Conservation (phyloP, 495 filamentous ascomycete species). For the Aspergillus homomorphus region DNA sequence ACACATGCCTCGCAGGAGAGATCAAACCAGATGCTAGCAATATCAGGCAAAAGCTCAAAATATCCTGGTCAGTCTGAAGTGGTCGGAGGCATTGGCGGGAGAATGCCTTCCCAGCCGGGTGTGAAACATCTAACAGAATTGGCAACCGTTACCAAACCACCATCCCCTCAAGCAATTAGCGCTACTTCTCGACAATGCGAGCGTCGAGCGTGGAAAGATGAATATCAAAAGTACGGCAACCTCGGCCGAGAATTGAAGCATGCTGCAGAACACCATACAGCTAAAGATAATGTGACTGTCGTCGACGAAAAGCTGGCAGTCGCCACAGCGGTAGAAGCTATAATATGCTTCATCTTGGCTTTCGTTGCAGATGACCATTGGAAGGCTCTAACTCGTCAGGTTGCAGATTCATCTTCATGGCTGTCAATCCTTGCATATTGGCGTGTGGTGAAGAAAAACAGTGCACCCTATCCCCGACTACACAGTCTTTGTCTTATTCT, state of each 20-base stretch:
- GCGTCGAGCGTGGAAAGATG: conserved; percentile 43
- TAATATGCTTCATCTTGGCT: conserved; percentile 49
- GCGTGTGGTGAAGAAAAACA: conserved; percentile 41
- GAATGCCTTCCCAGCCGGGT: conserved; percentile 25
- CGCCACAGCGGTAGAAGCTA: conserved; percentile 45
- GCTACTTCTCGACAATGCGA: conserved; percentile 33
- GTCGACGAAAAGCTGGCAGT: conserved; percentile 41
- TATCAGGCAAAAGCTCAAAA: conserved; percentile 34
- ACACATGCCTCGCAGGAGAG: conserved; percentile 25
- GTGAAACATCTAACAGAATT: conserved; percentile 29
- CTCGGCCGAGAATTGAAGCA: conserved; percentile 51
- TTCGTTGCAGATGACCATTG: conserved; percentile 47
- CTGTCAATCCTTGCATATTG: conserved; percentile 49
- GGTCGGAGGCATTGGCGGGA: conserved; percentile 30
- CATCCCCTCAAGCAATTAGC: conserved; percentile 28
- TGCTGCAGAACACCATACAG: conserved; percentile 39
- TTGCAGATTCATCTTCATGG: conserved; percentile 45
- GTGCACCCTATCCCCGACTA: conserved; percentile 35
- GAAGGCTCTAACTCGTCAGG: conserved; percentile 31
- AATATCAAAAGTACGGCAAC: conserved; percentile 40
- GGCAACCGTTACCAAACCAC: conserved; percentile 24
- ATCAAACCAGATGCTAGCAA: conserved; percentile 24
- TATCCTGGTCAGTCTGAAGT: conserved; percentile 23
- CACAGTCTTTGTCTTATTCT: conserved; percentile 44
- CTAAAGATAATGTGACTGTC: conserved; percentile 27